A percentile compares a stretch with the other conserved stretches of the same genome.
These are phyloP conservation scores for Trichophyton verrucosum DNA, from an alignment of 2,329 filamentous ascomycete species.

Conservation along the genomic window DNA sequence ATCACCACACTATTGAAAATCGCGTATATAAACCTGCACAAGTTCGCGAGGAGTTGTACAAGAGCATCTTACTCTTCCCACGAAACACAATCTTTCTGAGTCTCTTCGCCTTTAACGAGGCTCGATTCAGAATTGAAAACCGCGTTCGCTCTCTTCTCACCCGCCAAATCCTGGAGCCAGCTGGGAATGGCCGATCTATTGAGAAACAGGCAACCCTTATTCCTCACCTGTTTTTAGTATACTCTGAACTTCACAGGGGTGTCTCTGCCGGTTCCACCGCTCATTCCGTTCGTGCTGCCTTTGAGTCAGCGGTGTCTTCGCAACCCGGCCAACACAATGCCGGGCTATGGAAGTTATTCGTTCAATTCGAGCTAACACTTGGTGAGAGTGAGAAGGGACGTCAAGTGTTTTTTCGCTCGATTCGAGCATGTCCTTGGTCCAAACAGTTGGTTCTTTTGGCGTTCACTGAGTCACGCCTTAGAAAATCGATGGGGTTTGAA, in stretches of 20 bases:
- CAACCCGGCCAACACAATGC: slow-evolving; percentile 27
- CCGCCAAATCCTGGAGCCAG: slow-evolving; percentile 22
- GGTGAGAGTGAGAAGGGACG: slow-evolving; percentile 33
- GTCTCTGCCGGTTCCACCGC: slow-evolving; percentile 35
- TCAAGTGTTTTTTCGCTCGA: slow-evolving; percentile 43
- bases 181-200: slow-evolving; percentile 15
- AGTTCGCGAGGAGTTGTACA: slow-evolving; percentile 49
- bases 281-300: slow-evolving; percentile 43
- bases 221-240: slow-evolving; percentile 44
- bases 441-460: slow-evolving; percentile 49
- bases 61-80: slow-evolving; percentile 54
- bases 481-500: slow-evolving; percentile 28
- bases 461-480: slow-evolving; percentile 35
- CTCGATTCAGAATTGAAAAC: slow-evolving; percentile 60
- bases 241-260: slow-evolving; percentile 40
- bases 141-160: slow-evolving; percentile 57
- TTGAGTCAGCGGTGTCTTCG: slow-evolving; percentile 39
- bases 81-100: slow-evolving; percentile 63
- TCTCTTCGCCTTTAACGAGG: slow-evolving; percentile 61
- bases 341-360: slow-evolving; percentile 41
- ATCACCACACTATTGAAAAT: slow-evolving; percentile 49
- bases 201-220: slow-evolving; percentile 12
- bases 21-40: slow-evolving; percentile 56
- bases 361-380: slow-evolving; percentile 37
- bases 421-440: slow-evolving; percentile 50